Evolutionary conservation across 1,139 yeast species (phyloP).

Genomic region (Blastobotrys persicus): DNA sequence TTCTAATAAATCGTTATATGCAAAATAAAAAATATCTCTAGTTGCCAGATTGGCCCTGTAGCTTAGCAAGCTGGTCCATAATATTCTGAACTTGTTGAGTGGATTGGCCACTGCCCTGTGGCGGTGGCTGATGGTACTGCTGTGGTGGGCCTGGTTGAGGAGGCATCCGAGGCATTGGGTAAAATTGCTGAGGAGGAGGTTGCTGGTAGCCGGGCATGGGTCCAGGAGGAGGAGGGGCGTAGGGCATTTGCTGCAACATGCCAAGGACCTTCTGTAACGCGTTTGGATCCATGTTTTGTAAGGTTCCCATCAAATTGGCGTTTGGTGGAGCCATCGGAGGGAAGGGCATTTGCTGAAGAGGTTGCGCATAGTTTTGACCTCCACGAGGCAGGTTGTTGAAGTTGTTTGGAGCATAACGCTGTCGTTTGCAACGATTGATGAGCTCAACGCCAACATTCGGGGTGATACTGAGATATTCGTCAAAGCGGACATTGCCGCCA

Average conservation of each 20-base stretch:
- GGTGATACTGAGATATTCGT: constrained; percentile 71
- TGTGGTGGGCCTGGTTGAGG: constrained; percentile 21
- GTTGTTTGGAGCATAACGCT: constrained; percentile 20
- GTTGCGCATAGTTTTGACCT: background rate
- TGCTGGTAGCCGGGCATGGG: constrained; percentile 10
- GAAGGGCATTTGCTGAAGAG: constrained; percentile 13
- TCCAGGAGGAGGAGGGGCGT: constrained; percentile 25
- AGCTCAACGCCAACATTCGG: constrained; percentile 62
- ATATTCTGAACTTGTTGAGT: constrained; percentile 30
- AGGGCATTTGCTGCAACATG: constrained; percentile 29
- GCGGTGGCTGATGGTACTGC: constrained; percentile 19
- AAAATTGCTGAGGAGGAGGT: constrained; percentile 29
- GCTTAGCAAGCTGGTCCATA: constrained; percentile 33
- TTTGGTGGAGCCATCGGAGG: constrained; percentile 21
- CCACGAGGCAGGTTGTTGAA: constrained; percentile 3
- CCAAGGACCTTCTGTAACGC: constrained; percentile 33
- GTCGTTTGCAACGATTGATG: constrained; percentile 32
- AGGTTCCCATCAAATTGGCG: constrained; percentile 25
- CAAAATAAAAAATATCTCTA: background rate
- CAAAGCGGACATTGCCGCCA: constrained; percentile 71
- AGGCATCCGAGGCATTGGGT: constrained; percentile 31
- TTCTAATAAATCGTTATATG: background rate
- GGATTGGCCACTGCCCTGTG: constrained; percentile 14
- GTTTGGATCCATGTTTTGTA: constrained; percentile 36
- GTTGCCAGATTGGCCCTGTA: constrained; percentile 21